phyloP scores from a whole-genome alignment of 176 grass and related monocot species.

The Aegilops umbellulata region DNA sequence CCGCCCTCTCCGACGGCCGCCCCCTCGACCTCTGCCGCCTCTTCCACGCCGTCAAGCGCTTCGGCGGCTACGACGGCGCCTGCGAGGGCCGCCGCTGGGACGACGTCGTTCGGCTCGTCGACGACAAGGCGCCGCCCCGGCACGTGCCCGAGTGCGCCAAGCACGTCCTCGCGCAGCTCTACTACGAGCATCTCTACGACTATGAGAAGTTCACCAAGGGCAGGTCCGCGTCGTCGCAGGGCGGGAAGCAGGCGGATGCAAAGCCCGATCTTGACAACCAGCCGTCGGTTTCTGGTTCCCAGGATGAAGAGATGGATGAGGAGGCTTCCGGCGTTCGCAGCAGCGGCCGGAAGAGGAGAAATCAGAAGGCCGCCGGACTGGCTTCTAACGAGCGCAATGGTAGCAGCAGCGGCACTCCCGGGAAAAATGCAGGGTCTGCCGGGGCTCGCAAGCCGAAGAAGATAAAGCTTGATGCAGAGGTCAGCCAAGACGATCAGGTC shows the following conservation, averaged over 20 bases:
- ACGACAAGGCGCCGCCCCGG: constrained; percentile 31
- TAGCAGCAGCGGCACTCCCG: neutral
- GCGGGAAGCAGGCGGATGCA: neutral
- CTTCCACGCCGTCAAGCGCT: constrained; percentile 82
- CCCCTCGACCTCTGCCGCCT: constrained; percentile 83
- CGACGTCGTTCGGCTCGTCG: constrained; percentile 63
- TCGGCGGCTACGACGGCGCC: constrained; percentile 65
- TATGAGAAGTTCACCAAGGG: constrained; percentile 63
- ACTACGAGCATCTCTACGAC: constrained; percentile 74
- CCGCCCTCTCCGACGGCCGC: constrained; percentile 56
- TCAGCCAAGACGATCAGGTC: constrained; percentile 67
- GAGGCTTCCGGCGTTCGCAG: neutral
- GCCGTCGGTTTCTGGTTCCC: constrained; percentile 6
- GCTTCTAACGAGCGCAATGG: neutral
- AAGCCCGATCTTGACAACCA: constrained; percentile 17
- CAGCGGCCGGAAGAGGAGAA: constrained; percentile 16
- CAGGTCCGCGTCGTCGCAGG: neutral
- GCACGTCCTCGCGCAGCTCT: constrained; percentile 83
- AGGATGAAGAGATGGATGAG: neutral
- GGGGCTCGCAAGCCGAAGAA: constrained; percentile 33
- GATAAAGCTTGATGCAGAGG: constrained; percentile 7
- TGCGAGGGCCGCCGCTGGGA: constrained; percentile 56
- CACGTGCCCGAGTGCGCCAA: constrained; percentile 78
- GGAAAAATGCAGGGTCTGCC: neutral
- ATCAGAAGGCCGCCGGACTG: neutral